Evolutionary conservation across 1,139 yeast species (phyloP), one percentile per base, ranked within the genome.

Genomic region (Suhomyces bokatorum): DNA sequence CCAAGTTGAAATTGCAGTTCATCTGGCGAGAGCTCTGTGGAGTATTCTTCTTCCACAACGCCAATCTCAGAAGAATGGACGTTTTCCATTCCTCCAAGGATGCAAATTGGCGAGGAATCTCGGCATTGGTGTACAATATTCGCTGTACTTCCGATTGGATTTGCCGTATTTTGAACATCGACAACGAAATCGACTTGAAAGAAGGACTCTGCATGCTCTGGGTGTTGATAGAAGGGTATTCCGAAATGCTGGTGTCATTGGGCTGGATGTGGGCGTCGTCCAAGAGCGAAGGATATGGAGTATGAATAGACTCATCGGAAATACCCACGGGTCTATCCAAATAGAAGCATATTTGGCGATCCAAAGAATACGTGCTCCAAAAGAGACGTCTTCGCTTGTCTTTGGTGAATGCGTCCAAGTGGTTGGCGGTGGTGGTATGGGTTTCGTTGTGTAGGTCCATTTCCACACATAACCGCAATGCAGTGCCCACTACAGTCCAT

Each of bases 401-500:
- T 26, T 78, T 67, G 0, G 79, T 73, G 53, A 78, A 83, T 0
- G 85, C 76, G 53, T 81, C 82, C 42, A 67, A 57, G 27, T 70
- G 71, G 44, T 37, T 51, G 14, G 51, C 45, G 3, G 49, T 47
- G 28, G 46, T 44, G 14, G 48, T 39, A 32, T 52, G 50, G 26
- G 69, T 65, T 51, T 81, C 95, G 31, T 83, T 80, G 32, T 40
- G 46, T 6, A 90, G 69, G 1, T 95, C 96, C 49, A 90, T 64
- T 62, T 89, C 97, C 22, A 89, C 87, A 54, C 95, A 84, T 42
- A 88, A 64, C 46, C 97, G 73, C 40, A 88, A 64, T 0, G 93
- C 93, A 6, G 88, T 80, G 0, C 97, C 97, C 49, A 88, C 69
- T 1, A 87, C 81, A 58, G 88, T 88, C 97, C 97, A 90, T n/a